A percentile compares a stretch with the other conserved stretches of the same genome.
Evolutionary conservation across 306 rosid species (phyloP).

Genomic region (Cicer bijugum): DNA sequence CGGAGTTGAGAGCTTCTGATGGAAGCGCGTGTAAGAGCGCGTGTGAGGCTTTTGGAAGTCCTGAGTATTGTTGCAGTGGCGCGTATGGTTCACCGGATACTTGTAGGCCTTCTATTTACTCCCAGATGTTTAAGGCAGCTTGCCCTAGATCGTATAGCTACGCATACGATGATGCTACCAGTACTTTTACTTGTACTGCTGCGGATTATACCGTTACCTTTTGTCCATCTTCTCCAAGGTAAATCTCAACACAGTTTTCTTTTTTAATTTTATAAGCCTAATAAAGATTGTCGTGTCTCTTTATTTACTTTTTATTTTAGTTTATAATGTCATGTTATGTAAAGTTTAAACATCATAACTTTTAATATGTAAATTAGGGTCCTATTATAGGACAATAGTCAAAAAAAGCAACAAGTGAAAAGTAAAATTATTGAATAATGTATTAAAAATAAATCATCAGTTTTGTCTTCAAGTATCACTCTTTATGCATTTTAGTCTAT

Average conservation of each 20-base stretch:
- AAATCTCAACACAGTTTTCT: not conserved
- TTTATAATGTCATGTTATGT: not conserved
- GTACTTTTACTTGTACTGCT: conserved; percentile 83
- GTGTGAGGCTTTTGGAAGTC: conserved; percentile 90
- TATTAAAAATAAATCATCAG: too few relatives aligned
- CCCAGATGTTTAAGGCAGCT: conserved; percentile 80
- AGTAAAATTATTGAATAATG: not conserved
- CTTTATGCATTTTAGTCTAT: too few relatives aligned
- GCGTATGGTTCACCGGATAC: conserved; percentile 69
- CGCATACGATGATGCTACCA: conserved; percentile 83
- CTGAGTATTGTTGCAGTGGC: conserved; percentile 87
- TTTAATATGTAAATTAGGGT: not conserved
- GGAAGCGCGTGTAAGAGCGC: conserved; percentile 96
- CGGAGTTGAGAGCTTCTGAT: conserved; percentile 66
- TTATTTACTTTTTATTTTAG: not conserved
- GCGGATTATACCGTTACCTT: conserved; percentile 84
- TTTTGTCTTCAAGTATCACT: too few relatives aligned
- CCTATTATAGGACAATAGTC: not conserved
- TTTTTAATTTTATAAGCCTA: not conserved
- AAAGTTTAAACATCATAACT: not conserved
- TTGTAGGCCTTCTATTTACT: conserved; percentile 75
- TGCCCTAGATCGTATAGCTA: conserved; percentile 91
- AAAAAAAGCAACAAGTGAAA: not conserved
- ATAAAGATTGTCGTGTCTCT: not conserved
- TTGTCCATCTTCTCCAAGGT: conserved; percentile 82